Conservation (phyloP, 371 early-diverging fungal species). For the Mucor sp. region DNA sequence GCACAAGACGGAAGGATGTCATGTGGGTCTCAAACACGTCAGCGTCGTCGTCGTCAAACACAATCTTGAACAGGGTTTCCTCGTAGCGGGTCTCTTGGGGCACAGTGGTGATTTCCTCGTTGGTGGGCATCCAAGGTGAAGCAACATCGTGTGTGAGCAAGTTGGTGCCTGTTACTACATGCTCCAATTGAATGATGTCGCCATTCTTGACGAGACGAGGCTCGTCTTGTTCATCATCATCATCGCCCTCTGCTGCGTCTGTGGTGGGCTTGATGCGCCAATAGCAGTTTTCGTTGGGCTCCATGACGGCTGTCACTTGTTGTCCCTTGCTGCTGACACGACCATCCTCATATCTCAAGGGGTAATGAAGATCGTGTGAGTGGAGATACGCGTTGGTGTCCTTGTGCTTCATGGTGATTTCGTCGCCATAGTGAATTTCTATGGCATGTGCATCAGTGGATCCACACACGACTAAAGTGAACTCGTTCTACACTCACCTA, state of each 20-base stretch:
- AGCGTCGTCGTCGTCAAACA: slow-evolving; percentile 57
- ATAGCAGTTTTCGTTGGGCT: slow-evolving; percentile 72
- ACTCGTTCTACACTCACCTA: slow-evolving; percentile 28
- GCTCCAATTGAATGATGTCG: slow-evolving; percentile 74
- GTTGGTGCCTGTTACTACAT: slow-evolving; percentile 65
- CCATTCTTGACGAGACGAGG: slow-evolving; percentile 51
- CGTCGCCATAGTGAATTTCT: slow-evolving; percentile 83
- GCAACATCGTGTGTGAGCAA: slow-evolving; percentile 97
- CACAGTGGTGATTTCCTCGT: slow-evolving; percentile 93
- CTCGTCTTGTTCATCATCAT: slow-evolving; percentile 19
- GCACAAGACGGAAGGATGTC: slow-evolving; percentile 68
- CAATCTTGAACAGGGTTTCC: slow-evolving; percentile 70
- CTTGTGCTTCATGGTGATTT: slow-evolving; percentile 79
- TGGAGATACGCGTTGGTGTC: slow-evolving; percentile 80
- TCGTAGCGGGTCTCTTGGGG: slow-evolving; percentile 51
- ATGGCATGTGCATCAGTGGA: neutral
- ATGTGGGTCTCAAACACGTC: slow-evolving; percentile 56
- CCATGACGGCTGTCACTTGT: slow-evolving; percentile 87
- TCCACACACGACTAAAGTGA: neutral
- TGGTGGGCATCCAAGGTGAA: slow-evolving; percentile 93
- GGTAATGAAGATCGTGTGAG: slow-evolving; percentile 83
- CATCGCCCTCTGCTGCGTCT: no score
- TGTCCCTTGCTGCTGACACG: slow-evolving; percentile 92
- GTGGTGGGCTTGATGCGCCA: slow-evolving; percentile 81
- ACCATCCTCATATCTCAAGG: slow-evolving; percentile 91